These are phyloP conservation scores for Ceratonia siliqua DNA, from an alignment of 306 rosid genomes.

Conservation along the genomic window DNA sequence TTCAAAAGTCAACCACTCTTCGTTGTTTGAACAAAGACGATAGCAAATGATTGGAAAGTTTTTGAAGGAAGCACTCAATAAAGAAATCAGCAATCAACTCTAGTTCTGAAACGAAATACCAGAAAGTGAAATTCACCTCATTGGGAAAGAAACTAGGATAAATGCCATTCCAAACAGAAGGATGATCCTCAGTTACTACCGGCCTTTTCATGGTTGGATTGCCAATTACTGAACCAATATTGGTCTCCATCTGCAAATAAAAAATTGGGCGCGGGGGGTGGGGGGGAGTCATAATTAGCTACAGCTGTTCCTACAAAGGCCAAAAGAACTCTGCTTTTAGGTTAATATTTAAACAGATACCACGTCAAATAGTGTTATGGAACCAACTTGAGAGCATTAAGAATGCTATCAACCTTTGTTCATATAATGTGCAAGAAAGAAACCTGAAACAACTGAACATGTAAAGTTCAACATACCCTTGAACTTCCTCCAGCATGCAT, in stretches of 20 bases:
- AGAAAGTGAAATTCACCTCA: conserved; percentile 58
- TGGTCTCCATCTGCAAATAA: conserved; percentile 66
- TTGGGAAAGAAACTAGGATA: conserved; percentile 56
- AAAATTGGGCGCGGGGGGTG: not conserved
- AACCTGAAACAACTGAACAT: conserved; percentile 16
- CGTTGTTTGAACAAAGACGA: conserved; percentile 6
- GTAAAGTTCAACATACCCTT: conserved; percentile 53
- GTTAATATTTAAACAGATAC: not conserved
- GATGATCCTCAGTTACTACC: conserved; percentile 55
- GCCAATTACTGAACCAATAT: conserved; percentile 40
- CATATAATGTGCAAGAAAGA: conserved; percentile 6
- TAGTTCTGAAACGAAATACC: not conserved
- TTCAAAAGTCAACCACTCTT: conserved; percentile 7
- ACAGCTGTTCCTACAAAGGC: not conserved
- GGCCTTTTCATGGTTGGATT: conserved; percentile 58
- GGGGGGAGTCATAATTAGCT: conserved; percentile 6
- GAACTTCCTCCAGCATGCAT: conserved; percentile 46
- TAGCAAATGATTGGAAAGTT: not conserved
- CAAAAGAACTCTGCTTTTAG: not conserved
- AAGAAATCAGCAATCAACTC: conserved; percentile 12
- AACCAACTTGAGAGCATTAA: not conserved
- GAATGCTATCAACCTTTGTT: not conserved
- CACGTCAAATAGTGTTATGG: not conserved
- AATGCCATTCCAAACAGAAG: conserved; percentile 57
- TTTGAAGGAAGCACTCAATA: not conserved